Base-by-base conservation (phyloP, 306 rosid species). In the Lablab purpureus region DNA sequence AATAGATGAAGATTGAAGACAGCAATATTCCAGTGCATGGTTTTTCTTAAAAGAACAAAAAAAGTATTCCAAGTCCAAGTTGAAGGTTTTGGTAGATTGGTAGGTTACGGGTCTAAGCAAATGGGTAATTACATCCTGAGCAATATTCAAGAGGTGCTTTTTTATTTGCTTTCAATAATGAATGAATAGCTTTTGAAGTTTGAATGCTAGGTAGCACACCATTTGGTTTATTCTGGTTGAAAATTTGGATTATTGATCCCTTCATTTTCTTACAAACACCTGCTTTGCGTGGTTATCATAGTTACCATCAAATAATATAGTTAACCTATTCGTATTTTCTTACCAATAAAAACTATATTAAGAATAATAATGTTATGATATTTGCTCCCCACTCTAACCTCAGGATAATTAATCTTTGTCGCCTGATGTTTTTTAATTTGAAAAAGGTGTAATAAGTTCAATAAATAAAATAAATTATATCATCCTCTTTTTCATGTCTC, bases 31-130 rank as follows among this genome's bases (percentile, higher is more conserved):
- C 49, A 65, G 4, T 36, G 1, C 2, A 62, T 30, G 7, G 3
- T 28, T 27, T 13, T 25, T 25, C 0, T 27, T 14, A 30, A 32
- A 63, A 32, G 21, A 5, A n/a, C n/a, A n/a, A 62, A 17, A 63
- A 30, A 64, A 3, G 43, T n/a, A 45, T 74, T 81, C 85, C 49
- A 47, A 68, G 47, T 59, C 77, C 49, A 75, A 8, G 41, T 12
- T 34, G 0, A 10, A 17, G 70, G 80, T 14, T 52, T 65, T 75
- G 47, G 71, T 75, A 17, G 15, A 43, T 11, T 23, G 46, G 62
- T 62, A 18, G 30, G 18, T 54, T 58, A 47, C 22, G 56, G 25
- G 71, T 67, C 36, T 59, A 49, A 82, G 12, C 73, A 25, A 49
- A 37, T 50, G 46, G 68, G n/a, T 60, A 76, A 76, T 62, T 40